phyloP scores from a whole-genome alignment of 1,284 basidiomycete genomes.

The Trametes hirsuta region DNA sequence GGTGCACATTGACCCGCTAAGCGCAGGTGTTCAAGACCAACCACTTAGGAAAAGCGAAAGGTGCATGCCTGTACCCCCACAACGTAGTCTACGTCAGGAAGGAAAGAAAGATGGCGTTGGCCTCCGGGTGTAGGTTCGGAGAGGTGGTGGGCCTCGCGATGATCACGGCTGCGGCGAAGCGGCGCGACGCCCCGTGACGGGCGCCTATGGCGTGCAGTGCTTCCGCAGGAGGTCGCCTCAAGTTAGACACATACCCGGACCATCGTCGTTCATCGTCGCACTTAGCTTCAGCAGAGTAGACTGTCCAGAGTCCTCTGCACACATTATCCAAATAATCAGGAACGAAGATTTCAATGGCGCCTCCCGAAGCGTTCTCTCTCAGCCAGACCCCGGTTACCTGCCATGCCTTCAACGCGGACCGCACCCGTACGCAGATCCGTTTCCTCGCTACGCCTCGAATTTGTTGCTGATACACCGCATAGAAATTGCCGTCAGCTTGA shows the following conservation, averaged over 20 bases:
- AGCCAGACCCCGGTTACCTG: slow-evolving; percentile 84
- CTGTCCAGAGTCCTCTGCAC: slow-evolving; percentile 75
- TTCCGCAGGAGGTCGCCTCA: too few relatives aligned
- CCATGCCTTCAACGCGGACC: slow-evolving; percentile 92
- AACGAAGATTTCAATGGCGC: slow-evolving; percentile 54
- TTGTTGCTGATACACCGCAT: background rate
- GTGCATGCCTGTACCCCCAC: too few relatives aligned
- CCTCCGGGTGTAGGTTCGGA: too few relatives aligned
- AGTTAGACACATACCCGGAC: background rate
- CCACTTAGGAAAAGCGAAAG: too few relatives aligned
- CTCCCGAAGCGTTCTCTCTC: slow-evolving; percentile 79
- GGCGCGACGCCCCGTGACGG: too few relatives aligned
- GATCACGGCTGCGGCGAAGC: too few relatives aligned
- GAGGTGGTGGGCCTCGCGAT: too few relatives aligned
- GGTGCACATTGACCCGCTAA: too few relatives aligned
- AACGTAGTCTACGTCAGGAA: too few relatives aligned
- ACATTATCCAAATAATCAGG: background rate
- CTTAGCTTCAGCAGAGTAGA: slow-evolving; percentile 58
- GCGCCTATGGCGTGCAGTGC: too few relatives aligned
- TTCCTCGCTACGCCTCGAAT: background rate
- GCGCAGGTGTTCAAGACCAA: too few relatives aligned
- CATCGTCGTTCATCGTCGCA: background rate
- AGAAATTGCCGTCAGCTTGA: slow-evolving; percentile 94
- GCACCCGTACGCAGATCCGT: slow-evolving; percentile 63
- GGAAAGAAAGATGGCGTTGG: too few relatives aligned